Evolutionary conservation across 1,139 yeast genomes (phyloP), one percentile per base, ranked within the genome.

Genomic region (Protomyces inouyei): DNA sequence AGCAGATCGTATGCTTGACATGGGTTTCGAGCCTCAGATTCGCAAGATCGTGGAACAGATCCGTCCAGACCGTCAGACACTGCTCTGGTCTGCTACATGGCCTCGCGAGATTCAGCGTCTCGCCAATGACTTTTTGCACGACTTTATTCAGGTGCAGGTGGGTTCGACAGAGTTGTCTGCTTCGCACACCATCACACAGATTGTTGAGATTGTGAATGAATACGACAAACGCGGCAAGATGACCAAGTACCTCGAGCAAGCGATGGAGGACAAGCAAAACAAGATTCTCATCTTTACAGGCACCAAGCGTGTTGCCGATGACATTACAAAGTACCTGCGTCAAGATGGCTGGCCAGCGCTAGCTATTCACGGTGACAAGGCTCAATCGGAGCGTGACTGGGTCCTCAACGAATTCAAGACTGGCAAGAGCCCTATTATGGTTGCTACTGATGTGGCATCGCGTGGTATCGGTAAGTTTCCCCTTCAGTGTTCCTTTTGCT

Each of bases 1-100:
- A 82, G 97, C 97, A 72, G 77, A 75, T 66, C 72, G 77, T 36
- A 88, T 88, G 95, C 84, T 90, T 80, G 97, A 91, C 81, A 90
- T 90, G 97, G 97, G 97, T 75, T 90, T 90, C 77, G 97, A 90
- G 80, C 96, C 96, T 70, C 96, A 89, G 81, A 90, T 90, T 77
- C 85, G 97, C 81, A 89, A 89, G 80, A 91, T 90, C 77, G 90
- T 91, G 71, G 96, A 89, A 73, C 96, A 89, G 81, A 90, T 90
- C 75, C 86, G 97, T 80, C 97, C 97, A 68, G 97, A 91, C 77
- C 88, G 97, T 80, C 98, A 93, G 82, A 93, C 98, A 68, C 83
- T 93, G 75, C 89, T 93, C 97, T 93, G 98, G 98, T 91, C 98
- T 70, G 98, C 98, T 71, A 93, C 98, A 65, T 93, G 98, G 98